These are phyloP conservation scores for Cladosporium sp. DNA, from an alignment of 2,329 filamentous ascomycete genomes.

Conservation along the genomic window DNA sequence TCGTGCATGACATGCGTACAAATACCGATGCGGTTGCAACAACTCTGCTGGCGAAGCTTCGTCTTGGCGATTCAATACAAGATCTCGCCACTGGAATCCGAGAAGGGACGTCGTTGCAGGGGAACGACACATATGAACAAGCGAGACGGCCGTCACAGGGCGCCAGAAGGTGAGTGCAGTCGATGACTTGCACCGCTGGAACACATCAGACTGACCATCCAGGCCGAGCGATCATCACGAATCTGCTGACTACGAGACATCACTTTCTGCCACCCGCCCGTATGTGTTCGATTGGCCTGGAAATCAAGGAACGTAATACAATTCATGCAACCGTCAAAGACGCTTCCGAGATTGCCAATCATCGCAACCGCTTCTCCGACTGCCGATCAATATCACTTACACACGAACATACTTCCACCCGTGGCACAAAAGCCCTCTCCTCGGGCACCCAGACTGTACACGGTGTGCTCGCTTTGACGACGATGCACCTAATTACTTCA, in stretches of 20 bases:
- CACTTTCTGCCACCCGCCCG: not conserved
- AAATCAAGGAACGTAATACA: not conserved
- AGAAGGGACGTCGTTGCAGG: not conserved
- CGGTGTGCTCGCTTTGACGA: not conserved
- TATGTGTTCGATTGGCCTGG: not conserved
- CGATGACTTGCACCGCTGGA: not conserved
- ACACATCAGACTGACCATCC: not conserved
- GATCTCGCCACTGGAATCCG: conserved; percentile 3
- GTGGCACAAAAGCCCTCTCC: not conserved
- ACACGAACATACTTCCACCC: not conserved
- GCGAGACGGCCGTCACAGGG: not conserved
- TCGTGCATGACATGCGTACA: conserved; percentile 4
- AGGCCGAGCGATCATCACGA: not conserved
- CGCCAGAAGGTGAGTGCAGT: not conserved
- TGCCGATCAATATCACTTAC: not conserved
- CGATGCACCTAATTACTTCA: not conserved
- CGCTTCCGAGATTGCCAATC: not conserved
- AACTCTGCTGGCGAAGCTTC: conserved; percentile 12
- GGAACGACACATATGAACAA: not conserved
- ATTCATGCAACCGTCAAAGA: not conserved
- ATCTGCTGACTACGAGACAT: not conserved
- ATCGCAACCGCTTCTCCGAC: not conserved
- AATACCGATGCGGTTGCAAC: conserved; percentile 6
- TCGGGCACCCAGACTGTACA: not conserved
- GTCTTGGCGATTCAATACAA: conserved; percentile 4